A percentile compares a stretch with the other conserved stretches of the same genome.
phyloP scores from a whole-genome alignment of 768 basidiomycete species.

The Thelephora ganbajun region DNA sequence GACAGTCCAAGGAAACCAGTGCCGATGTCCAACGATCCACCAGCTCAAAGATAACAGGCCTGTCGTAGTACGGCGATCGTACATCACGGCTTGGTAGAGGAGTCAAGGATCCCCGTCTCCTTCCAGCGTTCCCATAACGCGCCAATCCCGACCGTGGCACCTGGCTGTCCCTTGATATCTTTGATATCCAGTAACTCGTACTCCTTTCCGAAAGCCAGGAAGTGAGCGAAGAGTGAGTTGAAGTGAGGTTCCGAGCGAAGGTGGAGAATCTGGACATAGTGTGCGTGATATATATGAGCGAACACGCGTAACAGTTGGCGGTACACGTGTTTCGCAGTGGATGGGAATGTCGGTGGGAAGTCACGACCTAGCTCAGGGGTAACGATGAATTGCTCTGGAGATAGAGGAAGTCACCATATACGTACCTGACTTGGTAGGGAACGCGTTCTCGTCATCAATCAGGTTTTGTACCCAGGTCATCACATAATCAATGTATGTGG shows the following conservation, averaged over 20 bases:
- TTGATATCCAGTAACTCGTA: constrained; percentile 84
- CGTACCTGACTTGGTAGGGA: constrained; percentile 91
- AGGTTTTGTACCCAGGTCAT: constrained; percentile 95
- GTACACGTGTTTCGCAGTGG: constrained; percentile 86
- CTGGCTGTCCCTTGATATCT: constrained; percentile 65
- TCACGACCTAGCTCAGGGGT: constrained; percentile 47
- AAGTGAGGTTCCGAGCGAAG: constrained; percentile 90
- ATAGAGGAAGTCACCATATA: constrained; percentile 1
- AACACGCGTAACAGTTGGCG: constrained; percentile 94
- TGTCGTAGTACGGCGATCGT: too few relatives aligned
- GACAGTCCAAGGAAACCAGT: too few relatives aligned
- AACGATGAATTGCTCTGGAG: neutral
- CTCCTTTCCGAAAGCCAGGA: constrained; percentile 88
- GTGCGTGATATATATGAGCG: constrained; percentile 93
- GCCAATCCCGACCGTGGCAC: constrained; percentile 55
- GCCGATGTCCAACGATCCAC: too few relatives aligned
- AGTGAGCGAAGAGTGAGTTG: constrained; percentile 96
- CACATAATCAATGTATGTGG: constrained; percentile 95
- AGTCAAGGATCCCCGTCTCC: constrained; percentile 66
- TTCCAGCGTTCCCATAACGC: constrained; percentile 82
- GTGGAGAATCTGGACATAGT: constrained; percentile 84
- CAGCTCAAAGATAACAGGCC: too few relatives aligned
- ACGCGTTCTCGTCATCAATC: constrained; percentile 85
- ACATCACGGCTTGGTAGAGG: constrained; percentile 7
- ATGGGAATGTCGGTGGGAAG: constrained; percentile 80